Conservation (phyloP, 2,329 filamentous ascomycete genomes). For the Mollisiaceae sp. region DNA sequence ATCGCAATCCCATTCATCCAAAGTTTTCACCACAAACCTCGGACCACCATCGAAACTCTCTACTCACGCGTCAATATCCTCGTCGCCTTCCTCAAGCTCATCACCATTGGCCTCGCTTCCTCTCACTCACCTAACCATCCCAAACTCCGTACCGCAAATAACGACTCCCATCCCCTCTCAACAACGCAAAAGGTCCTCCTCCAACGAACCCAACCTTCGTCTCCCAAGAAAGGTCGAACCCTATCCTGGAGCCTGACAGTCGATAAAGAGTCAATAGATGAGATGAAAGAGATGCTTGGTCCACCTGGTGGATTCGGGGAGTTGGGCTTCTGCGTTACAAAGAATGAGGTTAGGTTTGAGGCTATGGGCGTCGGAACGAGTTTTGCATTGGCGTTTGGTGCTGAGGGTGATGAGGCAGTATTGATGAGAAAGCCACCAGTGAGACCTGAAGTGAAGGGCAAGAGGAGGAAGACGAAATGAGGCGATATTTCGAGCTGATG, state of each 20-base stretch:
- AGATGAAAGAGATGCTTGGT: conserved; percentile 30
- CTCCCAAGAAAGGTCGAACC: conserved; percentile 15
- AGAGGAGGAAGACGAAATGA: conserved; percentile 5
- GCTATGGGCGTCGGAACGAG: conserved; percentile 28
- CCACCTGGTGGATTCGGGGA: conserved; percentile 31
- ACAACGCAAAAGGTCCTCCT: conserved; percentile 12
- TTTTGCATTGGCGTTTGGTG: conserved; percentile 16
- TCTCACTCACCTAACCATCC: neutral
- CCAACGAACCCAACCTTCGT: conserved; percentile 3
- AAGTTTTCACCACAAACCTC: neutral
- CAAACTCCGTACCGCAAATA: neutral
- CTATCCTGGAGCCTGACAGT: conserved; percentile 27
- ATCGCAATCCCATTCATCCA: conserved; percentile 10
- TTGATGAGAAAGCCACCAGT: neutral
- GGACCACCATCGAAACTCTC: neutral
- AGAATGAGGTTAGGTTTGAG: conserved; percentile 25
- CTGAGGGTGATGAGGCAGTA: neutral
- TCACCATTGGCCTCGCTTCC: neutral
- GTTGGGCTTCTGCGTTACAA: conserved; percentile 25
- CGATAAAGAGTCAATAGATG: conserved; percentile 25
- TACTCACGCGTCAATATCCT: neutral
- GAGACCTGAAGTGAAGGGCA: neutral
- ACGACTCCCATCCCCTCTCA: neutral
- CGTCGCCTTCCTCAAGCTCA: conserved; percentile 3
- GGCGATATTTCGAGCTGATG: neutral